Percentiles rank a stretch among this genome's conserved stretches.
Evolutionary conservation across 2,329 filamentous ascomycete genomes (phyloP).

Genomic region (Xylariaceae sp.): DNA sequence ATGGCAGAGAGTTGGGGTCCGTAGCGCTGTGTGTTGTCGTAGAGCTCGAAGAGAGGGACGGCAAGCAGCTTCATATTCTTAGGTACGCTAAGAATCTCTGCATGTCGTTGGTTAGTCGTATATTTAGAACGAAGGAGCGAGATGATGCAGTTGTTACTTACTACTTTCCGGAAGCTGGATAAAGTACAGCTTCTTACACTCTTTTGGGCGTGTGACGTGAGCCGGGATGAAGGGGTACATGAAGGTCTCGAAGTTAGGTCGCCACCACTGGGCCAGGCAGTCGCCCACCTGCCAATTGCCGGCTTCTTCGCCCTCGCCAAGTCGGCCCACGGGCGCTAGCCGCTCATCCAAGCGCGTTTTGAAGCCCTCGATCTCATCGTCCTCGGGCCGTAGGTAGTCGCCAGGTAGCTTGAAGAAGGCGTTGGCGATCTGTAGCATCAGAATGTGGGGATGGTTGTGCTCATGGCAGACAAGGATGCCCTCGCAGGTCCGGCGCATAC

Average conservation of each 20-base stretch:
- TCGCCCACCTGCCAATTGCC: constrained; percentile 95
- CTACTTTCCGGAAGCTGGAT: constrained; percentile 92
- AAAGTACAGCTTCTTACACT: constrained; percentile 99
- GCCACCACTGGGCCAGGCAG: constrained; percentile 97
- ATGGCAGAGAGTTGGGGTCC: constrained; percentile 96
- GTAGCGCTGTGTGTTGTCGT: constrained; percentile 95
- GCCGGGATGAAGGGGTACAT: constrained; percentile 99
- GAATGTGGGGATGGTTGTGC: constrained; percentile 97
- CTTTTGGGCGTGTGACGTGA: constrained; percentile 94
- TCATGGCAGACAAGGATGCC: constrained; percentile 97
- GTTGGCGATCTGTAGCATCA: constrained; percentile 99
- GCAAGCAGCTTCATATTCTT: constrained; percentile 99
- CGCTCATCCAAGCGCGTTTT: constrained; percentile 91
- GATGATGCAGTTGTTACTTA: constrained; percentile 51
- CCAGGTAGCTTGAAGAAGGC: constrained; percentile 99
- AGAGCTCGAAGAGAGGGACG: constrained; percentile 95
- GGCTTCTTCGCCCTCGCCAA: constrained; percentile 80
- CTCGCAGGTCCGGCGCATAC: constrained; percentile 97
- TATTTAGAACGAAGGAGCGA: background rate
- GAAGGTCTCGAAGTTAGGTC: constrained; percentile 98
- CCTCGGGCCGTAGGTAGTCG: constrained; percentile 87
- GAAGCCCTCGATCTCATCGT: constrained; percentile 94
- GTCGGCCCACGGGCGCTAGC: constrained; percentile 86
- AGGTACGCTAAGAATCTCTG: constrained; percentile 92
- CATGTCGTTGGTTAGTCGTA: constrained; percentile 28